phyloP scores from a whole-genome alignment of 2,329 filamentous ascomycete species.

The Calonectria leucothoes region DNA sequence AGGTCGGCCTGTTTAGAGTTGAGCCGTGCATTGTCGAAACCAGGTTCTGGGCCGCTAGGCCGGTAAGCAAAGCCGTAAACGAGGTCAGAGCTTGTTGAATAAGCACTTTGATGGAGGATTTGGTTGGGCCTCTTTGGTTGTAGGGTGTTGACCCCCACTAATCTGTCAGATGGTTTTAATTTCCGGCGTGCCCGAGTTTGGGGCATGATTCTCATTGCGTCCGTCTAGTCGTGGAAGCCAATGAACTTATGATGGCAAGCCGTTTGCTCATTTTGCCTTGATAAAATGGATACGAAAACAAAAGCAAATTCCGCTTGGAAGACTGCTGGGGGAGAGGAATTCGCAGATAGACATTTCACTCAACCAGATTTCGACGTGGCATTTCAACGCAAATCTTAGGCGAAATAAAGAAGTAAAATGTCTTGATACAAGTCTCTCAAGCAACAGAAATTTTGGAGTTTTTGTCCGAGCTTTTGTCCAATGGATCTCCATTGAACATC shows the following conservation, averaged over 20 bases:
- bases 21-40: background rate
- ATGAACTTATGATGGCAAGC: background rate
- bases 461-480: too few species aligned
- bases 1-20: background rate
- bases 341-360: too few species aligned
- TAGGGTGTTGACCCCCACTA: background rate
- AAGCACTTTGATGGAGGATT: background rate
- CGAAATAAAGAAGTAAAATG: background rate
- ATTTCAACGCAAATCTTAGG: background rate
- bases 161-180: background rate
- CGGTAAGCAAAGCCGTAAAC: background rate
- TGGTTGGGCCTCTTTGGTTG: background rate
- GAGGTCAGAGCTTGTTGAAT: background rate
- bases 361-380: background rate
- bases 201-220: background rate
- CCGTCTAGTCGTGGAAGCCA: background rate
- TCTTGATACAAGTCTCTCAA: background rate
- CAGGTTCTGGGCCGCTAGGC: background rate
- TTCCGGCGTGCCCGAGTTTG: background rate
- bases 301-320: background rate
- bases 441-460: background rate
- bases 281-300: background rate
- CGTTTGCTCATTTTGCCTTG: background rate
- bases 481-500: too few species aligned
- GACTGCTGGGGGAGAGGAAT: too few species aligned